Percentiles rank a stretch among this genome's conserved stretches.
Conservation (phyloP, 108 stramenopile species). For the Stephanodiscus minutulus region DNA sequence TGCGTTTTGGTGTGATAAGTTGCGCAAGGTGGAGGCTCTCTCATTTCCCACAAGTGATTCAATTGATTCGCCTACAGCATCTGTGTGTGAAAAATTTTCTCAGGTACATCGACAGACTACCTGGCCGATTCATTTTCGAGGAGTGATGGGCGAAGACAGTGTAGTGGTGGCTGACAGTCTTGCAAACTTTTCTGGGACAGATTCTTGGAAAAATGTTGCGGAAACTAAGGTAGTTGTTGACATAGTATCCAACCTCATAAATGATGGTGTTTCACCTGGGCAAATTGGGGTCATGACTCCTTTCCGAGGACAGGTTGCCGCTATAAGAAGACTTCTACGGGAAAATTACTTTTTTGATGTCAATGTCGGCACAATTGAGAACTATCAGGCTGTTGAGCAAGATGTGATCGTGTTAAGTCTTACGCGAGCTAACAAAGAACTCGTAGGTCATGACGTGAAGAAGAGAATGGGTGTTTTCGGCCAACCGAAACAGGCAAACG, state of each 20-base stretch:
- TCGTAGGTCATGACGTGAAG: slow-evolving; percentile 57
- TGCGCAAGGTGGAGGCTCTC: slow-evolving; percentile 56
- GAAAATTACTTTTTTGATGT: slow-evolving; percentile 47
- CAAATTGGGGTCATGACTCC: slow-evolving; percentile 75
- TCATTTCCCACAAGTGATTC: slow-evolving; percentile 22
- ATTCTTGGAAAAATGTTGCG: slow-evolving; percentile 64
- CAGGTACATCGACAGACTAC: slow-evolving; percentile 35
- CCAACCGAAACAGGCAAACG: slow-evolving; percentile 74
- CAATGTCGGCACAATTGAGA: slow-evolving; percentile 73
- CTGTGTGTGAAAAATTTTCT: slow-evolving; percentile 15
- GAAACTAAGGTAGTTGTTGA: slow-evolving; percentile 58
- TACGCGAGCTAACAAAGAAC: slow-evolving; percentile 54
- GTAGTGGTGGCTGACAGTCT: slow-evolving; percentile 36
- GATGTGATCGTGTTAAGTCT: slow-evolving; percentile 69
- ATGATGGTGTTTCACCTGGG: slow-evolving; percentile 39
- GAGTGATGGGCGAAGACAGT: slow-evolving; percentile 53
- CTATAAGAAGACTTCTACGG: slow-evolving; percentile 61
- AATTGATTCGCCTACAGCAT: slow-evolving; percentile 1
- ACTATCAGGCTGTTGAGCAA: slow-evolving; percentile 80
- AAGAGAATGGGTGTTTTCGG: slow-evolving; percentile 62
- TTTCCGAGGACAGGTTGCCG: slow-evolving; percentile 72
- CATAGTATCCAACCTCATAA: slow-evolving; percentile 47
- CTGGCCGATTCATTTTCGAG: slow-evolving; percentile 78
- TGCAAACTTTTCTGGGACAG: slow-evolving; percentile 55
- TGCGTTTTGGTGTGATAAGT: slow-evolving; percentile 44